phyloP scores from a whole-genome alignment of 805 yeast species.

The Cyberlindnera suaveolens region DNA sequence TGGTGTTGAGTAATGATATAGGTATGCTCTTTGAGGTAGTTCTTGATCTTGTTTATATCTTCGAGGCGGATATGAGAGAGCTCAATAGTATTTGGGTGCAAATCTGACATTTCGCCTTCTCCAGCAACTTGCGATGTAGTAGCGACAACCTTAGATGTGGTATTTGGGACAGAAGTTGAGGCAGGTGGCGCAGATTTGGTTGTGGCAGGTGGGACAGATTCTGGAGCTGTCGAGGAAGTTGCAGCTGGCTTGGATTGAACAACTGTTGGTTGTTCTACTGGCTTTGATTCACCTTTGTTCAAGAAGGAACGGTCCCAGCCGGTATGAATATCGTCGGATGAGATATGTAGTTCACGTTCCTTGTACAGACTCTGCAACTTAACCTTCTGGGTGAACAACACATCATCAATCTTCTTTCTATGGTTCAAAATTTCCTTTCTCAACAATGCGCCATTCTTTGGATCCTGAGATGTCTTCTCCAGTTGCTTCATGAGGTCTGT shows the following conservation, averaged over 20 bases:
- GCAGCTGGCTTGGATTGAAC: constrained; percentile 2
- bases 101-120: constrained; percentile 16
- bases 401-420: constrained; percentile 61
- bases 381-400: constrained; percentile 54
- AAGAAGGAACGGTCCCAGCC: constrained; percentile 85
- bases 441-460: constrained; percentile 32
- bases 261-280: constrained; percentile 19
- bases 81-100: constrained; percentile 20
- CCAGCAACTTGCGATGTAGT: constrained; percentile 10
- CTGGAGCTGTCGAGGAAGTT: constrained; percentile 4
- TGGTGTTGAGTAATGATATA: constrained; percentile 74
- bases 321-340: constrained; percentile 86
- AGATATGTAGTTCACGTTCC: constrained; percentile 70
- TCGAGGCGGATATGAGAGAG: constrained; percentile 53
- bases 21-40: constrained; percentile 47
- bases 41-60: constrained; percentile 44
- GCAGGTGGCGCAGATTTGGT: background rate
- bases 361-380: constrained; percentile 61
- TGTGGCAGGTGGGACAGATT: constrained; percentile 5
- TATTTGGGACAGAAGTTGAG: background rate
- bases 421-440: constrained; percentile 46
- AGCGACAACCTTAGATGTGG: background rate
- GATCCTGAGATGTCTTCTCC: constrained; percentile 39
- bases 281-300: constrained; percentile 41
- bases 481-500: constrained; percentile 66